Base-by-base conservation (phyloP, 306 rosid species). In the Cicer arietinum region DNA sequence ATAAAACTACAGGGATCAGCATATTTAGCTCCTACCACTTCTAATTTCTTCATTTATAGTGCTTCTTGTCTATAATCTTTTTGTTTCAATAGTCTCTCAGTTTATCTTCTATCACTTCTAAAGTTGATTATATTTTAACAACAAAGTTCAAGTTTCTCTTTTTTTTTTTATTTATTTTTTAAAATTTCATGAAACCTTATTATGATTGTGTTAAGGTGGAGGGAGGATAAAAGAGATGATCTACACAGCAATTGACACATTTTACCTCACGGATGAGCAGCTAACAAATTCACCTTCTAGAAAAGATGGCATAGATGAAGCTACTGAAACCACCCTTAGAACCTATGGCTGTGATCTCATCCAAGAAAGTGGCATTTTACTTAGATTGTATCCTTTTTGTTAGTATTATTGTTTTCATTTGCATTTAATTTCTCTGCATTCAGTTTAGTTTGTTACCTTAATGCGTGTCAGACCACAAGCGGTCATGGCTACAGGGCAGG, bases 401-500 rank as follows among this genome's bases (percentile, higher is more conserved):
- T 16, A 10, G 45, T 61, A 7, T 65, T 45, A 20, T 71, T 7
- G 30, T 74, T 50, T 59, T 35, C 17, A 25, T 22, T 67, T 67
- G 12, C 43, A 41, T 46, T 69, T 56, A 40, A 41, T 43, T 42
- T 4, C 16, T 66, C 39, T 62, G 11, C 56, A 7, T 56, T 76
- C 47, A 20, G 65, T 72, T 78, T 75, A 66, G 41, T 41, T 46
- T 47, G 51, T 82, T 75, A 10, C 78, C 84, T 82, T 71, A 65
- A 82, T 39, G 16, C 73, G 43, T 66, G 84, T 51, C 81, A 92
- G 99, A 74, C 96, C 98, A 35, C 98, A 92, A 65, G 99, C 99
- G 4, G 97, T 92, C 69, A 94, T 94, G 99, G 99, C 98, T 66
- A 92, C 99, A 39, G 97, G 96, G 12, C 97, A 94, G 83, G 99